These are phyloP conservation scores for Coprinopsis marcescibilis DNA, from an alignment of 768 basidiomycete genomes.

Conservation along the genomic window DNA sequence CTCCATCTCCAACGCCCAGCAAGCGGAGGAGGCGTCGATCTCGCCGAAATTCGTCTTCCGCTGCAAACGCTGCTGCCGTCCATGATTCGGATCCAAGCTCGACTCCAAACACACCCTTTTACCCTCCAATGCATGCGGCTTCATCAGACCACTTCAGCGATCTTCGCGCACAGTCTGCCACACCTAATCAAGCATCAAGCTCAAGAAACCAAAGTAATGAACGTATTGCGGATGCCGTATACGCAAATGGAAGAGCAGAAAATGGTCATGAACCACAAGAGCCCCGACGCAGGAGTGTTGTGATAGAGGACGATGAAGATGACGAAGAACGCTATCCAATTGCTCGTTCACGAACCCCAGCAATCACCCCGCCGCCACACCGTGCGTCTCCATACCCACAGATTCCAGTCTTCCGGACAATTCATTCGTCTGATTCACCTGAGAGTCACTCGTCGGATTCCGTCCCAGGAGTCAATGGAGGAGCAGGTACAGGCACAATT, in stretches of 20 bases:
- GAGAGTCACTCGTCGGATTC: slow-evolving; percentile 44
- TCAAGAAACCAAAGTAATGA: slow-evolving; percentile 28
- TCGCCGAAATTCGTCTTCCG: slow-evolving; percentile 37
- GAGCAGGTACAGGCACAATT: slow-evolving; percentile 34
- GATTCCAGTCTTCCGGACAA: slow-evolving; percentile 26
- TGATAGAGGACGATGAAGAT: slow-evolving; percentile 70
- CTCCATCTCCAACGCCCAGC: slow-evolving; percentile 37
- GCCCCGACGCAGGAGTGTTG: slow-evolving; percentile 51
- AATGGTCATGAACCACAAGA: slow-evolving; percentile 34
- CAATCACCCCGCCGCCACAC: slow-evolving; percentile 38
- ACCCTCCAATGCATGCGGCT: slow-evolving; percentile 45
- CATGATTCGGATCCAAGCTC: slow-evolving; percentile 48
- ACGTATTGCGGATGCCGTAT: slow-evolving; percentile 18
- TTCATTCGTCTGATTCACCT: slow-evolving; percentile 47
- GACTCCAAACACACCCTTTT: slow-evolving; percentile 54
- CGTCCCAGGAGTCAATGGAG: slow-evolving; percentile 15
- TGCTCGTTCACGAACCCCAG: slow-evolving; percentile 34
- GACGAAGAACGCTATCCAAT: slow-evolving; percentile 26
- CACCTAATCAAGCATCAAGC: slow-evolving; percentile 35
- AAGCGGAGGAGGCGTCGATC: slow-evolving; percentile 58
- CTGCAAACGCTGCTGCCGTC: slow-evolving; percentile 37
- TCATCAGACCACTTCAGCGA: slow-evolving; percentile 32
- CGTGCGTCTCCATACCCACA: slow-evolving; percentile 28
- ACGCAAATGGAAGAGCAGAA: slow-evolving; percentile 14
- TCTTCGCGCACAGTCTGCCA: slow-evolving; percentile 36